Conservation (phyloP, 2,329 filamentous ascomycete species). For the Rutstroemia sp. region DNA sequence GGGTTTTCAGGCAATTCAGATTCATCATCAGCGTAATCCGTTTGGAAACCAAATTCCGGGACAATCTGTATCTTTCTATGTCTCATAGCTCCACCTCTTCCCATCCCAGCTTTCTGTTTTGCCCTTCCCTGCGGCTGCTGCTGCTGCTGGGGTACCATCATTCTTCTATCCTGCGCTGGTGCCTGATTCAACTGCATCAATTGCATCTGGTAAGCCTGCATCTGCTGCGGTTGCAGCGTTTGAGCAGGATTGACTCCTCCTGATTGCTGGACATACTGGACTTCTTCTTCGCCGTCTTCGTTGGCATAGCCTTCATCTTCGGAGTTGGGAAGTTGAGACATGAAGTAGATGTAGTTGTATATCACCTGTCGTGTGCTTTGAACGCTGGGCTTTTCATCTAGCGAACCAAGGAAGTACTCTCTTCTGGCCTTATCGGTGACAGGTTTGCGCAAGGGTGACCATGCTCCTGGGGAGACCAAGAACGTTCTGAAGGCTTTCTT, state of each 20-base stretch:
- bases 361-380: slow-evolving; percentile 20
- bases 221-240: not conserved
- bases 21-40: slow-evolving; percentile 3
- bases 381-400: slow-evolving; percentile 15
- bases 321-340: slow-evolving; percentile 23
- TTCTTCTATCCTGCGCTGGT: too few species aligned
- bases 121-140: too few species aligned
- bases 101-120: too few species aligned
- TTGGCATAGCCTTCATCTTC: slow-evolving; percentile 10
- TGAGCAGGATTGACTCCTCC: too few species aligned
- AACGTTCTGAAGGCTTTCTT: slow-evolving; percentile 33
- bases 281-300: slow-evolving; percentile 23
- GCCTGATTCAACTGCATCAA: too few species aligned
- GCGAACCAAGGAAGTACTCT: slow-evolving; percentile 21
- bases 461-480: slow-evolving; percentile 19
- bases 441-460: slow-evolving; percentile 15
- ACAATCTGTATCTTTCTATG: too few species aligned
- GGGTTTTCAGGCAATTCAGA: slow-evolving; percentile 6
- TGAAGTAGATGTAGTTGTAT: slow-evolving; percentile 25
- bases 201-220: too few species aligned
- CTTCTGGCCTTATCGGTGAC: slow-evolving; percentile 18
- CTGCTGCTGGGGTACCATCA: too few species aligned
- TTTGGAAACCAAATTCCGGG: too few species aligned
- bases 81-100: too few species aligned
- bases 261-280: slow-evolving; percentile 1